phyloP scores from a whole-genome alignment of 306 rosid species.

The Lablab purpureus region DNA sequence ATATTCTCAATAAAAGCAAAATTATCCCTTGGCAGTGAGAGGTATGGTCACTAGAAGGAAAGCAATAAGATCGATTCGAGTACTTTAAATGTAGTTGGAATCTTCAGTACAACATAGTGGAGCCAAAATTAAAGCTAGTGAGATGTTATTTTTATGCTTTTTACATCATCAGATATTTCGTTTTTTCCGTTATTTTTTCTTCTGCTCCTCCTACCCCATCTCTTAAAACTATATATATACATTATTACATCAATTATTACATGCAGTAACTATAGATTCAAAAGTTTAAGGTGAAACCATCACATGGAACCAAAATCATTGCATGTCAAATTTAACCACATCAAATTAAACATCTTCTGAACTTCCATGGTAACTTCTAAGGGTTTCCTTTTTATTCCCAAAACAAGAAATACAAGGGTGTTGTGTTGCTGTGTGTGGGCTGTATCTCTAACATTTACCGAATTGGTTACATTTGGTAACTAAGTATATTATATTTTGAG shows the following conservation, averaged over 20 bases:
- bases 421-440: neutral
- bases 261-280: too few species aligned
- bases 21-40: conserved; percentile 39
- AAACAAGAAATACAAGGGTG: conserved; percentile 1
- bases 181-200: neutral
- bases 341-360: conserved; percentile 22
- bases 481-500: too few species aligned
- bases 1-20: conserved; percentile 52
- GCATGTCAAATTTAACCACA: conserved; percentile 29
- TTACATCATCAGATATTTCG: conserved; percentile 33
- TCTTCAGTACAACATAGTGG: conserved; percentile 53
- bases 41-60: conserved; percentile 49
- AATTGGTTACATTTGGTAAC: neutral
- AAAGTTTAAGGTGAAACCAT: conserved; percentile 43
- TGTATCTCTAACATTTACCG: neutral
- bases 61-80: conserved; percentile 41
- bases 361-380: neutral
- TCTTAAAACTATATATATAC: too few species aligned
- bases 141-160: conserved; percentile 41
- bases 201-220: too few species aligned
- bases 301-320: conserved; percentile 28
- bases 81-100: conserved; percentile 51
- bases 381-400: conserved; percentile 2
- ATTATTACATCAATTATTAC: too few species aligned
- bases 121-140: conserved; percentile 48